Conservation (phyloP, 1,284 basidiomycete species). For the Hemileia vastatrix region DNA sequence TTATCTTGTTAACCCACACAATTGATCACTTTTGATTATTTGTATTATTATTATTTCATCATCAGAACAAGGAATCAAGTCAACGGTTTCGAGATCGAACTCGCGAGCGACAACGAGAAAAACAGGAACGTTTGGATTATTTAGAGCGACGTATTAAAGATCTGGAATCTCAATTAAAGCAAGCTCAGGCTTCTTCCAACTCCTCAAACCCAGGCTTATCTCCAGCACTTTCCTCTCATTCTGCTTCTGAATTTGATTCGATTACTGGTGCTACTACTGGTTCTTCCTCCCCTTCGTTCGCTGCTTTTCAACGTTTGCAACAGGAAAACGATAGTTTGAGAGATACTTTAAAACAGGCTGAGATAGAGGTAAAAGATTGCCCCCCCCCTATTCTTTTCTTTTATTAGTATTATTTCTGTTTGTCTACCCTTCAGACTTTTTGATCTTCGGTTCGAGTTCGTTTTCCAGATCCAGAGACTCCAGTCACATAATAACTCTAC, state of each 20-base stretch:
- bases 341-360: background rate
- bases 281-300: too few relatives aligned
- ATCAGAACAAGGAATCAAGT: conserved; percentile 23
- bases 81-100: conserved; percentile 19
- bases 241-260: too few relatives aligned
- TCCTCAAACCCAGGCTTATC: too few relatives aligned
- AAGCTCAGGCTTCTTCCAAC: too few relatives aligned
- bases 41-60: background rate
- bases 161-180: conserved; percentile 4
- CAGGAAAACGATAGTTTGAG: conserved; percentile 9
- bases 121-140: conserved; percentile 17
- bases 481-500: background rate
- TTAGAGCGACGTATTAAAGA: conserved; percentile 10
- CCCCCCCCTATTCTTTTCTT: background rate
- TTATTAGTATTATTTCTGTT: background rate
- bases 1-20: background rate
- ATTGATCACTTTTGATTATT: background rate
- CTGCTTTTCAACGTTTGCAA: conserved; percentile 1
- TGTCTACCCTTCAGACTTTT: background rate
- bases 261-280: too few relatives aligned
- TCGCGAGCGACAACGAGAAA: conserved; percentile 20
- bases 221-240: background rate
- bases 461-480: background rate
- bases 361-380: conserved; percentile 3
- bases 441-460: too few relatives aligned